Percentiles rank a stretch among this genome's conserved stretches.
phyloP scores from a whole-genome alignment of 805 yeast genomes.

The Kuraishia ogatae region DNA sequence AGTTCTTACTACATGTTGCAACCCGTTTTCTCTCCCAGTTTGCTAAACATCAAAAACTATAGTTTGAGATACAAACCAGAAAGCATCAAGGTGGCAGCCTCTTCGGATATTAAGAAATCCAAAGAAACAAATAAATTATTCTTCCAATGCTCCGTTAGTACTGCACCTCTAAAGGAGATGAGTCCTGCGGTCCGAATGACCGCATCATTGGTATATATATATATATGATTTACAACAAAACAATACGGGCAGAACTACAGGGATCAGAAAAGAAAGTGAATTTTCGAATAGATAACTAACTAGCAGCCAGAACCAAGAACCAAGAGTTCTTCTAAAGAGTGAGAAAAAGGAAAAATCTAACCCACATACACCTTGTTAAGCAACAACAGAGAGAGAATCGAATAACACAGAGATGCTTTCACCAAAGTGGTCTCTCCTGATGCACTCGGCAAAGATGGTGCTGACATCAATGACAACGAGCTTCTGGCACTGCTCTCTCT shows the following conservation, averaged over 20 bases:
- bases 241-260: background rate
- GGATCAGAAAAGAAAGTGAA: background rate
- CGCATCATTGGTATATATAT: constrained; percentile 39
- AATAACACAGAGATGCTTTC: constrained; percentile 91
- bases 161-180: constrained; percentile 24
- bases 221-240: background rate
- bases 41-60: background rate
- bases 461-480: constrained; percentile 87
- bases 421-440: constrained; percentile 97
- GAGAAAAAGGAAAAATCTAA: background rate
- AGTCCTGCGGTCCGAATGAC: constrained; percentile 46
- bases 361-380: constrained; percentile 8
- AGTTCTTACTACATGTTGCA: background rate
- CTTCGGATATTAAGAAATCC: background rate
- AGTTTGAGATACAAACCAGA: background rate
- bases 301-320: background rate
- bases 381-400: constrained; percentile 65
- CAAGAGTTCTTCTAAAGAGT: background rate
- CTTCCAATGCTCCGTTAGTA: constrained; percentile 57
- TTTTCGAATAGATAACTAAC: background rate
- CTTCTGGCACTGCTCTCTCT: constrained; percentile 51
- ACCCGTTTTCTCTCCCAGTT: background rate
- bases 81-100: constrained; percentile 1
- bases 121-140: constrained; percentile 12
- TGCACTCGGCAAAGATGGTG: constrained; percentile 94